These are phyloP conservation scores for Gracilaria caudata DNA, from an alignment of 23 red algal species.

Conservation along the genomic window DNA sequence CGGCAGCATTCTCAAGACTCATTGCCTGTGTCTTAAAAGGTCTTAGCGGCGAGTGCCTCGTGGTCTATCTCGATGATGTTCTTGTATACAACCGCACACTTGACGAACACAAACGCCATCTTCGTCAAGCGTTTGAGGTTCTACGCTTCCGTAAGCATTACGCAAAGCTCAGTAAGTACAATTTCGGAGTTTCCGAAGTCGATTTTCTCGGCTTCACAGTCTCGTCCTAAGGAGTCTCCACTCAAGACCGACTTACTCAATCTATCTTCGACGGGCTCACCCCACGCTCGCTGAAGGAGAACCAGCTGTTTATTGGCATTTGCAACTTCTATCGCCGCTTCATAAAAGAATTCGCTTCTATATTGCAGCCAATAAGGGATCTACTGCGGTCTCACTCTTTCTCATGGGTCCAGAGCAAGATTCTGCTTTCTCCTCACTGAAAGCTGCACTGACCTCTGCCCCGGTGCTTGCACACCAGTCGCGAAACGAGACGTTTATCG, in stretches of 20 bases:
- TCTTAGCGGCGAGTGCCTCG: not conserved
- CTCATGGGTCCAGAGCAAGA: too few species aligned
- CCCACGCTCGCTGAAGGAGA: not conserved
- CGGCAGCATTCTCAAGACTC: constrained; percentile 25
- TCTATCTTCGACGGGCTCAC: not conserved
- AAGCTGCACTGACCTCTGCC: constrained; percentile 4
- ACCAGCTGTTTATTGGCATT: constrained; percentile 3
- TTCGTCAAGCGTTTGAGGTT: not conserved
- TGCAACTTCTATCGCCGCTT: constrained; percentile 25
- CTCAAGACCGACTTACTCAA: not conserved
- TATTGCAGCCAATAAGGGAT: not conserved
- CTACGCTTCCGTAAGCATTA: not conserved
- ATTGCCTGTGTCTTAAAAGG: not conserved
- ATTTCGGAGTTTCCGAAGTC: not conserved
- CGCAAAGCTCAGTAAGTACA: not conserved
- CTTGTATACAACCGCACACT: not conserved
- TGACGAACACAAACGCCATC: not conserved
- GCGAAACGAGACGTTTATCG: not conserved
- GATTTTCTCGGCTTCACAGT: constrained; percentile 5
- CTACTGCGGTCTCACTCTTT: too few species aligned
- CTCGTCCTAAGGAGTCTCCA: not conserved
- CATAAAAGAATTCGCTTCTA: not conserved
- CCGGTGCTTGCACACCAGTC: constrained; percentile 4
- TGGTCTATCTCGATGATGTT: constrained; percentile 7
- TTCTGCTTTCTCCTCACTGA: not conserved